These are phyloP conservation scores for Diplodia seriata DNA, from an alignment of 2,329 filamentous ascomycete genomes.

Conservation along the genomic window DNA sequence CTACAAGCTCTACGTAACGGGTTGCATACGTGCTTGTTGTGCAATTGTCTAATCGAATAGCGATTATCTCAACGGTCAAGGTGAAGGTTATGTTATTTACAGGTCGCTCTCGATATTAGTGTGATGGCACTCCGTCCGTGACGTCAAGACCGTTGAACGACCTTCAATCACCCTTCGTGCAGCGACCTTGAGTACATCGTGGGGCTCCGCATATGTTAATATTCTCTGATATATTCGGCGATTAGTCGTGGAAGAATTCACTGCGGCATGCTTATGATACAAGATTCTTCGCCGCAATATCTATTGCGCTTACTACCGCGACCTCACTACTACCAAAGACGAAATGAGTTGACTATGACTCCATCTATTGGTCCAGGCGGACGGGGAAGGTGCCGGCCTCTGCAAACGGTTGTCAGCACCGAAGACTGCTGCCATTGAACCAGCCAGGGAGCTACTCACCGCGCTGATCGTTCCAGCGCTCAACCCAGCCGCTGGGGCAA, in stretches of 20 bases:
- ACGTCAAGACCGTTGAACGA: background rate
- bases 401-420: conserved; percentile 18
- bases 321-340: conserved; percentile 24
- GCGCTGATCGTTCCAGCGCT: conserved; percentile 97
- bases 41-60: too few relatives aligned
- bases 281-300: conserved; percentile 24
- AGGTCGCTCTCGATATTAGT: background rate
- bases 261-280: conserved; percentile 28
- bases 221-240: background rate
- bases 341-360: background rate
- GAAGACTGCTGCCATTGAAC: background rate
- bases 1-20: background rate
- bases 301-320: conserved; percentile 26
- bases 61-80: background rate
- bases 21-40: background rate
- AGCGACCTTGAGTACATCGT: background rate
- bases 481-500: conserved; percentile 92
- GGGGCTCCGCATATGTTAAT: background rate
- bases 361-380: conserved; percentile 34
- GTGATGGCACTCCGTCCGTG: background rate
- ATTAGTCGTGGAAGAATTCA: conserved; percentile 5
- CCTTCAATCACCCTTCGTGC: background rate
- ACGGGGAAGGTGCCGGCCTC: conserved; percentile 35
- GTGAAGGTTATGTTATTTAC: background rate
- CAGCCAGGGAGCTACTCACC: conserved; percentile 62